phyloP scores from a whole-genome alignment of 495 filamentous ascomycete genomes.

The Aspergillus affinis region DNA sequence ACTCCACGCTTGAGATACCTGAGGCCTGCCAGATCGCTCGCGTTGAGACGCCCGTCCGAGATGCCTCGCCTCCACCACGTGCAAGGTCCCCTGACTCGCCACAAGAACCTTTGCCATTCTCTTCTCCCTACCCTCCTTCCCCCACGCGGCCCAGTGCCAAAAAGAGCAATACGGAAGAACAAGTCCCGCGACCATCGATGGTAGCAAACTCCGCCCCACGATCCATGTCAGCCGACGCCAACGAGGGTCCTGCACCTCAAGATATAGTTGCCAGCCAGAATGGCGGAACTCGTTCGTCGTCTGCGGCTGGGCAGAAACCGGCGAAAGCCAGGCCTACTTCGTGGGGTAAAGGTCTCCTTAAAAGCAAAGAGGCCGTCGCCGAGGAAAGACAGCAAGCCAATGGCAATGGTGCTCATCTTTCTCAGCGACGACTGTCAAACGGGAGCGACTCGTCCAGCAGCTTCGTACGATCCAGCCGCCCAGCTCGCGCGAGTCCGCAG shows the following conservation, averaged over 20 bases:
- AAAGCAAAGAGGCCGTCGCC: constrained; percentile 3
- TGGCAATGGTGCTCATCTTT: constrained; percentile 10
- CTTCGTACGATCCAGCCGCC: constrained; percentile 52
- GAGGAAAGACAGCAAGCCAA: constrained; percentile 9
- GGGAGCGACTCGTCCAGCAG: constrained; percentile 64
- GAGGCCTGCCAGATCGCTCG: constrained; percentile 24
- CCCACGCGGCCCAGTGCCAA: constrained; percentile 13
- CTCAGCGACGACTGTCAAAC: constrained; percentile 41
- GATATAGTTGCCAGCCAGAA: not conserved
- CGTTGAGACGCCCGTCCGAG: constrained; percentile 24
- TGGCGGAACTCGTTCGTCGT: not conserved
- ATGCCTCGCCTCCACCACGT: constrained; percentile 14
- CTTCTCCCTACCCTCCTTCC: constrained; percentile 24
- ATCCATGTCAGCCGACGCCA: constrained; percentile 26
- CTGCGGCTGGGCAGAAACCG: constrained; percentile 11
- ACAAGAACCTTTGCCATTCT: constrained; percentile 17
- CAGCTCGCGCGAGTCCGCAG: constrained; percentile 31
- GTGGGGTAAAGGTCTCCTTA: constrained; percentile 27
- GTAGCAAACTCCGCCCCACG: constrained; percentile 18
- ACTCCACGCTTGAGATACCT: constrained; percentile 14
- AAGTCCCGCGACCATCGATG: constrained; percentile 11
- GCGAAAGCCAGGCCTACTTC: constrained; percentile 25
- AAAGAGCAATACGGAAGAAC: not conserved
- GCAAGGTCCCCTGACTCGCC: constrained; percentile 24
- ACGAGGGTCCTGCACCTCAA: constrained; percentile 11